Conservation (phyloP, 2,329 filamentous ascomycete genomes). For the Calonectria hawksworthii region DNA sequence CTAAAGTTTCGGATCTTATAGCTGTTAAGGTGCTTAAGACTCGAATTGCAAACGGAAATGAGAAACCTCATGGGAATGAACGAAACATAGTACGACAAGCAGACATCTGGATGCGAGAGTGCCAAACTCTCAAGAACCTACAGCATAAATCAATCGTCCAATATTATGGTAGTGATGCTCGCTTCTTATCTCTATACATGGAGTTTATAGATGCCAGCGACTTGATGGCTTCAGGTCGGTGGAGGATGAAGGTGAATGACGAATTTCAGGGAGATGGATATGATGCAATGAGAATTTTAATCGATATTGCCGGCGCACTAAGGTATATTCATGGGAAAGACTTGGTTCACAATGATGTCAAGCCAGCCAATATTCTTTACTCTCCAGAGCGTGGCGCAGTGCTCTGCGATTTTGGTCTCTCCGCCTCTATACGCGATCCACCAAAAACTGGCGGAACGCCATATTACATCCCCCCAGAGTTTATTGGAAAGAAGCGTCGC, state of each 20-base stretch:
- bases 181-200: slow-evolving; percentile 72
- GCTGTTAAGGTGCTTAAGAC: slow-evolving; percentile 74
- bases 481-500: slow-evolving; percentile 67
- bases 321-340: slow-evolving; percentile 67
- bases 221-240: slow-evolving; percentile 61
- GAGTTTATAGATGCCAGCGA: slow-evolving; percentile 71
- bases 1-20: slow-evolving; percentile 66
- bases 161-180: slow-evolving; percentile 70
- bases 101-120: slow-evolving; percentile 71
- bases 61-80: slow-evolving; percentile 64
- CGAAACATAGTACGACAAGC: slow-evolving; percentile 70
- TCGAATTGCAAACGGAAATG: slow-evolving; percentile 53
- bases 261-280: slow-evolving; percentile 62
- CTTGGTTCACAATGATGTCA: slow-evolving; percentile 74
- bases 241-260: slow-evolving; percentile 63
- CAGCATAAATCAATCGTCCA: slow-evolving; percentile 70
- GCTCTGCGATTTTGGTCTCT: slow-evolving; percentile 72
- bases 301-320: slow-evolving; percentile 67
- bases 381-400: slow-evolving; percentile 70
- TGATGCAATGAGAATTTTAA: slow-evolving; percentile 67
- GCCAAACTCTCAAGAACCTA: slow-evolving; percentile 67
- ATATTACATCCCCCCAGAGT: slow-evolving; percentile 75
- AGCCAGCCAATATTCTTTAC: slow-evolving; percentile 73
- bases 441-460: slow-evolving; percentile 69
- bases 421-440: slow-evolving; percentile 60